Conservation (phyloP, 345 rosid genomes). For the Cardamine occulta region DNA sequence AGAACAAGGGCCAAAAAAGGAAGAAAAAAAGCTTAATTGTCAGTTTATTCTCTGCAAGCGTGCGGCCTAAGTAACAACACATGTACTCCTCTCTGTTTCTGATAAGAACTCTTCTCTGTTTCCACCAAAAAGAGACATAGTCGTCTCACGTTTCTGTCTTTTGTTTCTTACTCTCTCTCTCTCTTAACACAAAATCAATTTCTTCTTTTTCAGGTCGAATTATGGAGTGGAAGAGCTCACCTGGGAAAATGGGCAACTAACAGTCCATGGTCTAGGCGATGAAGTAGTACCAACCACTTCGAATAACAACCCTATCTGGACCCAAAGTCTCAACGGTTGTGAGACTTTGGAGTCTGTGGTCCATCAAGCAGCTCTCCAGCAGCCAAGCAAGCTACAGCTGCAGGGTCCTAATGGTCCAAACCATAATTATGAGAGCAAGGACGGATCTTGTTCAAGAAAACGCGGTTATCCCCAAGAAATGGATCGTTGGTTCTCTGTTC, state of each 20-base stretch:
- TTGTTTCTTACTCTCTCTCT: neutral
- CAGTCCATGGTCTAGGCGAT: constrained; percentile 52
- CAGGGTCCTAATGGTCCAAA: constrained; percentile 17
- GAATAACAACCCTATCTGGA: constrained; percentile 47
- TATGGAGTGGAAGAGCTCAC: constrained; percentile 55
- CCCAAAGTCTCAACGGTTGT: constrained; percentile 37
- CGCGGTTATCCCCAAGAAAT: constrained; percentile 35
- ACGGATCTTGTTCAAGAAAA: constrained; percentile 44
- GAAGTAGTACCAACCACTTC: constrained; percentile 34
- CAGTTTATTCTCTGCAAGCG: constrained; percentile 44
- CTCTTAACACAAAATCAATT: neutral
- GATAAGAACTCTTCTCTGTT: constrained; percentile 34
- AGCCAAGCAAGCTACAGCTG: constrained; percentile 27
- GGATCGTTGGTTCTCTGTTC: constrained; percentile 34
- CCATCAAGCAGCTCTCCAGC: constrained; percentile 52
- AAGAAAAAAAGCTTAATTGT: constrained; percentile 12
- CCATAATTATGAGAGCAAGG: constrained; percentile 20
- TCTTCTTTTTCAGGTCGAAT: constrained; percentile 45
- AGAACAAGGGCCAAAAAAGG: constrained; percentile 5
- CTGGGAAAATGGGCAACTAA: constrained; percentile 60
- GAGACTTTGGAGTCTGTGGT: constrained; percentile 60
- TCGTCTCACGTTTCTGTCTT: constrained; percentile 19
- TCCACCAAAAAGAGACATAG: constrained; percentile 27
- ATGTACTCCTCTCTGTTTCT: constrained; percentile 38
- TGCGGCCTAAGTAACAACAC: constrained; percentile 46